Evolutionary conservation across 129 eudicot species (phyloP).

Genomic region (Artemisia argyi): DNA sequence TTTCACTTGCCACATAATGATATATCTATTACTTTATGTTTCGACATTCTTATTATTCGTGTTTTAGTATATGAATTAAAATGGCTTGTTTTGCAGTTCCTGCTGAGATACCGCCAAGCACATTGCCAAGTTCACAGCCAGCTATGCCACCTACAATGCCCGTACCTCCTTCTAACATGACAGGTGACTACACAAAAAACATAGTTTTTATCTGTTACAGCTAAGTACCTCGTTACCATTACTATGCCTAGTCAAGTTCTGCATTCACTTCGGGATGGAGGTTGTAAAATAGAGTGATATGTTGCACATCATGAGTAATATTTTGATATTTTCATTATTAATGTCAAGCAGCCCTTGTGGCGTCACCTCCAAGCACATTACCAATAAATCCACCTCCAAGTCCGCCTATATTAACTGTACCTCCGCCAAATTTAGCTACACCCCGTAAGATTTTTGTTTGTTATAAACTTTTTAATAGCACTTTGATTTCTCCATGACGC

Average conservation of each 20-base stretch:
- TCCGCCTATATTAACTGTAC: too few relatives aligned
- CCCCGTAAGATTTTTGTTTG: too few relatives aligned
- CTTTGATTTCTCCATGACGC: too few relatives aligned
- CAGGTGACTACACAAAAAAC: constrained; percentile 17
- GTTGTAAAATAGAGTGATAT: not conserved
- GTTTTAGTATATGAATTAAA: not conserved
- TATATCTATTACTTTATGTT: not conserved
- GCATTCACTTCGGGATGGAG: not conserved
- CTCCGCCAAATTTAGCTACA: too few relatives aligned
- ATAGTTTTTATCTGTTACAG: not conserved
- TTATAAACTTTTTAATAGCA: too few relatives aligned
- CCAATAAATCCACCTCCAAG: too few relatives aligned
- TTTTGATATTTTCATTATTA: too few relatives aligned
- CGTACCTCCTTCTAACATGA: constrained; percentile 26
- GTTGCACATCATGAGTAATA: not conserved
- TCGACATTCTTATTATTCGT: not conserved
- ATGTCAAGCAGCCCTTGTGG: too few relatives aligned
- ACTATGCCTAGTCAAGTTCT: not conserved
- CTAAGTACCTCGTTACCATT: constrained; percentile 3
- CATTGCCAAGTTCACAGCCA: constrained; percentile 33
- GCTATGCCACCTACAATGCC: not conserved
- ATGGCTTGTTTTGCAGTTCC: constrained; percentile 31
- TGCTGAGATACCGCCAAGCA: constrained; percentile 31
- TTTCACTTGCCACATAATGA: constrained; percentile 42
- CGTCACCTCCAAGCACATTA: too few relatives aligned